Conservation (phyloP, 2,329 filamentous ascomycete species). For the Exophiala mesophila region DNA sequence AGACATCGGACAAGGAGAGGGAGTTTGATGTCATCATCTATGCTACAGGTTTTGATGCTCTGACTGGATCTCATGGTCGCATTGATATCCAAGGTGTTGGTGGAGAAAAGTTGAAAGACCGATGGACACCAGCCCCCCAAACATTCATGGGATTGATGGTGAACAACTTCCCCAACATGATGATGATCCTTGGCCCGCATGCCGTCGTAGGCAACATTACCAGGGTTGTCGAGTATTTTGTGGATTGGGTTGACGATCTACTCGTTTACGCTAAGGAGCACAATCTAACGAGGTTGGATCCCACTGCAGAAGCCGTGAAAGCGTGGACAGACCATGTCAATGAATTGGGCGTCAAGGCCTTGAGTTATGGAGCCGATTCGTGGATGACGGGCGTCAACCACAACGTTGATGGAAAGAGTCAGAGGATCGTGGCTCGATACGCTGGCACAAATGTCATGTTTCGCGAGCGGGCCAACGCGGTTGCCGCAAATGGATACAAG, state of each 20-base stretch:
- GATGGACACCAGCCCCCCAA: slow-evolving; percentile 32
- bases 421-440: slow-evolving; percentile 45
- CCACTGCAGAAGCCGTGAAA: slow-evolving; percentile 38
- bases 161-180: slow-evolving; percentile 44
- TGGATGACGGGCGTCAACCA: slow-evolving; percentile 56
- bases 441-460: slow-evolving; percentile 43
- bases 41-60: slow-evolving; percentile 41
- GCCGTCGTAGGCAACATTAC: slow-evolving; percentile 54
- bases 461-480: slow-evolving; percentile 21
- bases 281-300: slow-evolving; percentile 48
- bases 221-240: slow-evolving; percentile 50
- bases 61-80: slow-evolving; percentile 27
- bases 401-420: slow-evolving; percentile 44
- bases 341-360: slow-evolving; percentile 39
- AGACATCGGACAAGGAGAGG: slow-evolving; percentile 33
- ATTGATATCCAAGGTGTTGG: slow-evolving; percentile 38
- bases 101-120: slow-evolving; percentile 31
- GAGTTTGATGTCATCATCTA: slow-evolving; percentile 37
- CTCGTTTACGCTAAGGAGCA: slow-evolving; percentile 46
- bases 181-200: slow-evolving; percentile 51
- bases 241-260: slow-evolving; percentile 41
- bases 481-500: background rate
- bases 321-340: slow-evolving; percentile 48
- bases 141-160: slow-evolving; percentile 40
- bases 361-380: slow-evolving; percentile 47